Conservation (phyloP, 352 stramenopile species). For the Phytophthora constricta region DNA sequence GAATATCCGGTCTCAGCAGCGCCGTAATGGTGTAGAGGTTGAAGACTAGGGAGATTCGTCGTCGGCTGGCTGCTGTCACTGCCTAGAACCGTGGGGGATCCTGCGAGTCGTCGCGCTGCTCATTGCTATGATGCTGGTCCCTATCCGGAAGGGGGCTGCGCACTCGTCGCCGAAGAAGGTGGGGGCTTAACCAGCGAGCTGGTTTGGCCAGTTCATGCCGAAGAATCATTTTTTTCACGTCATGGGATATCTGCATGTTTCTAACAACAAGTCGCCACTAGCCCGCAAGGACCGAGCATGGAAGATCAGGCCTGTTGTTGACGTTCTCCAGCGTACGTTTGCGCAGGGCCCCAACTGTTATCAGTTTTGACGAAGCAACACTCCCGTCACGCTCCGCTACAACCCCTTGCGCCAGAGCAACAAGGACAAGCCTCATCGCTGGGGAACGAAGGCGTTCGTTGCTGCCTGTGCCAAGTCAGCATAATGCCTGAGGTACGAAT, state of each 20-base stretch:
- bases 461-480: constrained; percentile 11
- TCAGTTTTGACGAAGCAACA: constrained; percentile 20
- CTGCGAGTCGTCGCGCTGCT: constrained; percentile 2
- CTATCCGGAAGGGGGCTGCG: neutral
- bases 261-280: constrained; percentile 7
- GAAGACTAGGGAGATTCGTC: neutral
- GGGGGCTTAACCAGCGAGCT: neutral
- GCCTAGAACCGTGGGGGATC: neutral
- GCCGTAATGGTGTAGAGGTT: neutral
- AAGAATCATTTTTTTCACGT: constrained; percentile 9
- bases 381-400: constrained; percentile 2
- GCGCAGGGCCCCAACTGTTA: neutral
- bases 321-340: constrained; percentile 12
- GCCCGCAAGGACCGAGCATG: constrained; percentile 5
- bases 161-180: constrained; percentile 9
- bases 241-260: constrained; percentile 26
- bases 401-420: constrained; percentile 12
- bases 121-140: constrained; percentile 1
- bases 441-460: constrained; percentile 20
- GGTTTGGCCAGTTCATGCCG: constrained; percentile 5
- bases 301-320: constrained; percentile 19
- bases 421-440: constrained; percentile 25
- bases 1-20: neutral
- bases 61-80: neutral
- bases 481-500: constrained; percentile 20